Percentiles rank a stretch among this genome's conserved stretches.
Conservation (phyloP, 2,329 filamentous ascomycete genomes). For the Metarhizium sp. region DNA sequence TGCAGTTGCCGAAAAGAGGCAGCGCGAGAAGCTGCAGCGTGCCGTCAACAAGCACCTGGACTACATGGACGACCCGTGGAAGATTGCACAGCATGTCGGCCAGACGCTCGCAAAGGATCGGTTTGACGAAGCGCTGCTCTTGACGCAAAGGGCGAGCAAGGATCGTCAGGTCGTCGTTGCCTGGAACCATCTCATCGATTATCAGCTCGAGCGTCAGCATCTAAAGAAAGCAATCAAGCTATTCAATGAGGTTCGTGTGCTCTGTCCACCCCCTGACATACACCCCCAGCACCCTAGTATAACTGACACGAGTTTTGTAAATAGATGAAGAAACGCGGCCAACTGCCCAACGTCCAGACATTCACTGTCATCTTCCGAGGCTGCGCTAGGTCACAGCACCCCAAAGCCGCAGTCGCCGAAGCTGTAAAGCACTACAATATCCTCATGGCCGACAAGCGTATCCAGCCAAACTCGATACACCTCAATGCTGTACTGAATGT, state of each 20-base stretch:
- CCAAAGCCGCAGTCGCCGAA: conserved; percentile 51
- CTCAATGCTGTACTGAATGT: conserved; percentile 82
- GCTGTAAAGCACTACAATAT: conserved; percentile 70
- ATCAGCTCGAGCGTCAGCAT: conserved; percentile 52
- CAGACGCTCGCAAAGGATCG: conserved; percentile 49
- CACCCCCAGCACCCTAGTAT: background rate
- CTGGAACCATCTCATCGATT: conserved; percentile 81
- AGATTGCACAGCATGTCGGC: conserved; percentile 60
- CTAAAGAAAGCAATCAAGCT: conserved; percentile 62
- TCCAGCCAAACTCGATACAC: conserved; percentile 71
- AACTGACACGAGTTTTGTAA: background rate
- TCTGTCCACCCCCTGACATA: background rate
- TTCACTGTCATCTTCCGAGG: conserved; percentile 78
- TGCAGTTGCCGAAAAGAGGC: conserved; percentile 10
- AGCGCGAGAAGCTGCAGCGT: conserved; percentile 21
- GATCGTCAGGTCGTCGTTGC: conserved; percentile 58
- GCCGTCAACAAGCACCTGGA: conserved; percentile 46
- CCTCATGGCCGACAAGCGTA: conserved; percentile 53
- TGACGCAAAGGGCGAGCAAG: conserved; percentile 62
- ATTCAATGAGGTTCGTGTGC: conserved; percentile 67
- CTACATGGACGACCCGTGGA: conserved; percentile 60
- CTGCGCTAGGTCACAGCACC: conserved; percentile 51
- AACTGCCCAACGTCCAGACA: conserved; percentile 71
- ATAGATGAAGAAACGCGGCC: conserved; percentile 89
- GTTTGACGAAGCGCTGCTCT: conserved; percentile 55